A percentile compares a stretch with the other conserved stretches of the same genome.
These are phyloP conservation scores for Hyaloscypha bicolor DNA, from an alignment of 495 filamentous ascomycete species.

Conservation along the genomic window DNA sequence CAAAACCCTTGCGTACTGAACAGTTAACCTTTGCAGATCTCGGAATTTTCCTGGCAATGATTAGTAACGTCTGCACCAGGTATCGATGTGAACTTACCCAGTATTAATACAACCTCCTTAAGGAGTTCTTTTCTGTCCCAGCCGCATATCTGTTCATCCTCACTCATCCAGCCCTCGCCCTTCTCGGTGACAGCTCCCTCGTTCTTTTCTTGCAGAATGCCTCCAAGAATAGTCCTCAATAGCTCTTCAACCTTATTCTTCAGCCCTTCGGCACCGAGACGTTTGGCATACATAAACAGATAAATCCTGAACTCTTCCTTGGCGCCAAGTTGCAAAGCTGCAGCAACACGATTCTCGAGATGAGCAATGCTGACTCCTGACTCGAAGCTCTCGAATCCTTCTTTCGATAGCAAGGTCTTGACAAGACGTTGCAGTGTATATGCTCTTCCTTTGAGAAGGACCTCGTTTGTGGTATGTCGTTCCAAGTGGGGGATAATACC, in stretches of 20 bases:
- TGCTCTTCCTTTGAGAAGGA: constrained; percentile 86
- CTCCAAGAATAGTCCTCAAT: constrained; percentile 75
- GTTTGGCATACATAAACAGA: constrained; percentile 93
- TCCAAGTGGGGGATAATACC: constrained; percentile 93
- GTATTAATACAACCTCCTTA: constrained; percentile 85
- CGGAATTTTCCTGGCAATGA: constrained; percentile 79
- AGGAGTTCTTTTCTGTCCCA: constrained; percentile 85
- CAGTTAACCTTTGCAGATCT: constrained; percentile 85
- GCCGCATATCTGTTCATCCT: constrained; percentile 75
- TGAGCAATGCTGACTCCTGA: constrained; percentile 90
- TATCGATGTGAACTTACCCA: constrained; percentile 64
- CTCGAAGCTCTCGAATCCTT: constrained; percentile 92
- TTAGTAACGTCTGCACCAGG: constrained; percentile 13
- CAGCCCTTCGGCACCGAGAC: constrained; percentile 86
- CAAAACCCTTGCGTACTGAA: constrained; percentile 82
- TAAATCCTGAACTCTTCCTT: constrained; percentile 91
- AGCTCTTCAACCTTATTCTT: constrained; percentile 90
- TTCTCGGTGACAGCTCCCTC: constrained; percentile 48
- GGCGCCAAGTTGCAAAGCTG: constrained; percentile 79
- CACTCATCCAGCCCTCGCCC: constrained; percentile 56
- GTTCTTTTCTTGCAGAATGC: constrained; percentile 54
- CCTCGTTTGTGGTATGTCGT: constrained; percentile 90
- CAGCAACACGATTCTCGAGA: constrained; percentile 92
- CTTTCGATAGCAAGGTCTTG: constrained; percentile 78
- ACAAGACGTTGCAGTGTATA: constrained; percentile 87